Evolutionary conservation across 805 yeast species (phyloP).

Genomic region (Candida dendrica): DNA sequence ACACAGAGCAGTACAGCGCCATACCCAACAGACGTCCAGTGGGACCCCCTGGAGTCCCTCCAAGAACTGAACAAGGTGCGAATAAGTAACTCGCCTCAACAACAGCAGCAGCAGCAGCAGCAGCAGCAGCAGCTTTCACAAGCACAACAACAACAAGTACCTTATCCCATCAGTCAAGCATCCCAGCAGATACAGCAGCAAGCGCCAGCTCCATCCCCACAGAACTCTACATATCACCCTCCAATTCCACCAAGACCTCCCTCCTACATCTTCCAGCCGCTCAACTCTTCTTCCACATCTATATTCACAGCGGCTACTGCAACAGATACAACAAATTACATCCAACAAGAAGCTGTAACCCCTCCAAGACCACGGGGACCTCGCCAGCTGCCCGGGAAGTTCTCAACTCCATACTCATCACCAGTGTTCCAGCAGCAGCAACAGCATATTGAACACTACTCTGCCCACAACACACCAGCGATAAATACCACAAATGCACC

Average conservation of each 20-base stretch:
- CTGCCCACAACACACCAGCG: neutral
- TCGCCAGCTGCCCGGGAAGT: neutral
- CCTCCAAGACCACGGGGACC: neutral
- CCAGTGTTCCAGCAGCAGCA: neutral
- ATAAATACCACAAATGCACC: neutral
- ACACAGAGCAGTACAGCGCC: neutral
- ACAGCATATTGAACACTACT: neutral
- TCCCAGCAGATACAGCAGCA: neutral
- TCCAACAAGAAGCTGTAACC: neutral
- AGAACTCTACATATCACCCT: neutral
- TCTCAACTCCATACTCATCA: neutral
- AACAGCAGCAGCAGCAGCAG: neutral
- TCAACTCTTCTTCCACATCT: neutral
- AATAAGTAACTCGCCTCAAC: conserved; percentile 2
- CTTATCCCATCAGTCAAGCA: too few species aligned
- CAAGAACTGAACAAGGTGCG: conserved; percentile 9
- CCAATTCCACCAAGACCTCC: neutral
- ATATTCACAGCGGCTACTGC: too few species aligned
- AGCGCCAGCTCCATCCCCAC: neutral
- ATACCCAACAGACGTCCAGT: conserved; percentile 1
- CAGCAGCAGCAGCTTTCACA: neutral
- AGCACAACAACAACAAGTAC: neutral
- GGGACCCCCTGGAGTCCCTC: conserved; percentile 15
- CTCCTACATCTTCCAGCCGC: neutral
- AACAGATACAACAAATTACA: neutral